Evolutionary conservation across 1,284 basidiomycete genomes (phyloP).

Genomic region (Athelia sp.): DNA sequence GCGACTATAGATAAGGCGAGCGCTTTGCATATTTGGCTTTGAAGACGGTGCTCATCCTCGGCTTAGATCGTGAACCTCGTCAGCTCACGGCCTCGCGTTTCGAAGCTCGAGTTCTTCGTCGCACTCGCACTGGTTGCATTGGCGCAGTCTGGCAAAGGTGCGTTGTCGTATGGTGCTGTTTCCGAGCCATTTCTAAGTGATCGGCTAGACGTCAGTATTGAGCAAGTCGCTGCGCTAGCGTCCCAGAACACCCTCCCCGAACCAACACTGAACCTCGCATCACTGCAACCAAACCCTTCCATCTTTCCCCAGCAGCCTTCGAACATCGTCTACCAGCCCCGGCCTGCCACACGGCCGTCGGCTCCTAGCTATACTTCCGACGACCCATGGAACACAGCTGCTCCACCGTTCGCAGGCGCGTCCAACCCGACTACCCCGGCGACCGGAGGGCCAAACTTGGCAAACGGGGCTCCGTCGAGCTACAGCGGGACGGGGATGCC

Average conservation of each 20-base stretch:
- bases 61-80: slow-evolving; percentile 78
- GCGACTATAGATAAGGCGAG: slow-evolving; percentile 76
- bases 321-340: slow-evolving; percentile 34
- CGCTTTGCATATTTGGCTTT: slow-evolving; percentile 1
- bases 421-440: slow-evolving; percentile 9
- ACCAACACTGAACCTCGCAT: slow-evolving; percentile 58
- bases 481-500: slow-evolving; percentile 70
- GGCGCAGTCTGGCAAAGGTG: slow-evolving; percentile 79
- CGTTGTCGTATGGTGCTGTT: slow-evolving; percentile 11
- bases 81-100: slow-evolving; percentile 70
- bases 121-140: slow-evolving; percentile 82
- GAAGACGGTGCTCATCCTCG: not conserved
- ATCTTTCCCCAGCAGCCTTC: slow-evolving; percentile 35
- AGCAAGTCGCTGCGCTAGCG: slow-evolving; percentile 71
- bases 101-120: slow-evolving; percentile 84
- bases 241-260: slow-evolving; percentile 69
- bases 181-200: slow-evolving; percentile 6
- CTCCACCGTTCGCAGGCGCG: slow-evolving; percentile 11
- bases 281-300: slow-evolving; percentile 49
- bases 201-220: slow-evolving; percentile 66
- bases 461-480: slow-evolving; percentile 49
- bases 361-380: slow-evolving; percentile 51
- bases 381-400: slow-evolving; percentile 64
- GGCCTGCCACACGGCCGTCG: slow-evolving; percentile 34
- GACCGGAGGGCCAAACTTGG: slow-evolving; percentile 24